Evolutionary conservation across 345 rosid genomes (phyloP).

Genomic region (Eucalyptus globulus): DNA sequence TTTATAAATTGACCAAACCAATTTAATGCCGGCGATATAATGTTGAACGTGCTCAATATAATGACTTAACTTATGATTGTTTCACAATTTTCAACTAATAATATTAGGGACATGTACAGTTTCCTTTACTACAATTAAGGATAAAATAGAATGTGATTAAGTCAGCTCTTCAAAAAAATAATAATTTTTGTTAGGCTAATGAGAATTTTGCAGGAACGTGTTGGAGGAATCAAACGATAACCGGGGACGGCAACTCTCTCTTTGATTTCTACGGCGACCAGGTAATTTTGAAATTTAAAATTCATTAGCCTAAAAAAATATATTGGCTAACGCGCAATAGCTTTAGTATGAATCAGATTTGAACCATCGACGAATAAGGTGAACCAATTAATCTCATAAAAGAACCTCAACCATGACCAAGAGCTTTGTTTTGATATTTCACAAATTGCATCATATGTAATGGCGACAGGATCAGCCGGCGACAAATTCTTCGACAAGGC

Average conservation of each 20-base stretch:
- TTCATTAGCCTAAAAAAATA: no score
- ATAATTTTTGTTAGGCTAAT: no score
- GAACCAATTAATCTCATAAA: neutral
- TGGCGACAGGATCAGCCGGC: constrained; percentile 7
- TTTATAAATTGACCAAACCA: neutral
- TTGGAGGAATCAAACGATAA: no score
- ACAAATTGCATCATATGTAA: constrained; percentile 27
- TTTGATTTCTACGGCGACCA: no score
- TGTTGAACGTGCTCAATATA: neutral
- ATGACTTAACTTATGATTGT: neutral
- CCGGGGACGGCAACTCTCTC: no score
- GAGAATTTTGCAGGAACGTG: no score
- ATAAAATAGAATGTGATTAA: neutral
- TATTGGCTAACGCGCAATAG: no score
- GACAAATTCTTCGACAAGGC: constrained; percentile 34
- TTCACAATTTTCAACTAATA: neutral
- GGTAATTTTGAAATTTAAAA: no score
- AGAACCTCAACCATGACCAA: neutral
- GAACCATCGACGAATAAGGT: neutral
- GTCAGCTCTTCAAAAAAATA: no score
- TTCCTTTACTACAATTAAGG: neutral
- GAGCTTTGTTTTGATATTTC: neutral
- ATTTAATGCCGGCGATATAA: neutral
- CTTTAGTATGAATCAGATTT: no score
- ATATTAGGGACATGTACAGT: neutral